A percentile compares a stretch with the other conserved stretches of the same genome.
phyloP scores from a whole-genome alignment of 2,329 filamentous ascomycete species.

The Beauveria rudraprayagi region DNA sequence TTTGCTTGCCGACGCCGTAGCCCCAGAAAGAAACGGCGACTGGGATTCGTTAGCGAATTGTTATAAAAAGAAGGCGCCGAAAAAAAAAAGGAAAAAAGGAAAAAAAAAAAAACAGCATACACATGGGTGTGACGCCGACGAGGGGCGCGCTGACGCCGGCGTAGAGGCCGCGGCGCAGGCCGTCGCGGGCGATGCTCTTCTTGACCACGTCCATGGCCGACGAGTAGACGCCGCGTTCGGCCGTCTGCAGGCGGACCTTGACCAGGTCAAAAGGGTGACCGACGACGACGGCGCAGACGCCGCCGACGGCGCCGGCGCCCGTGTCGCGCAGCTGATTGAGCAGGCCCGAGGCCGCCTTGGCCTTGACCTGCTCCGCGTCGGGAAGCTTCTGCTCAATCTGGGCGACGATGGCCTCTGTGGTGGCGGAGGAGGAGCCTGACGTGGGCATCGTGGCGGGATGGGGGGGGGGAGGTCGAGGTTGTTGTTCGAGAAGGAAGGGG shows the following conservation, averaged over 20 bases:
- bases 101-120: slow-evolving; percentile 55
- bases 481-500: background rate
- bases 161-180: slow-evolving; percentile 73
- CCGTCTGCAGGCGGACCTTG: slow-evolving; percentile 94
- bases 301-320: slow-evolving; percentile 83
- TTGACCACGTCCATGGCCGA: slow-evolving; percentile 85
- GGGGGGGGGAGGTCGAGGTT: background rate
- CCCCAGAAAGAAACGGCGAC: slow-evolving; percentile 72
- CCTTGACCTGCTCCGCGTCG: slow-evolving; percentile 33
- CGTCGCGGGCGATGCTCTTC: slow-evolving; percentile 82
- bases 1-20: slow-evolving; percentile 88
- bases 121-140: slow-evolving; percentile 97
- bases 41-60: slow-evolving; percentile 21
- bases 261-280: slow-evolving; percentile 96
- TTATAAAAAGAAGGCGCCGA: background rate
- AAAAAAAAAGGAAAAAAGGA: background rate
- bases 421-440: slow-evolving; percentile 11
- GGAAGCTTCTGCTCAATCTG: slow-evolving; percentile 35
- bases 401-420: slow-evolving; percentile 28
- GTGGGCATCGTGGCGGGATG: slow-evolving; percentile 15
- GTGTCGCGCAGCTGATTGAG: slow-evolving; percentile 65
- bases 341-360: slow-evolving; percentile 25
- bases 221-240: slow-evolving; percentile 85
- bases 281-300: slow-evolving; percentile 86
- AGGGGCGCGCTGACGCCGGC: slow-evolving; percentile 94